These are phyloP conservation scores for Sporothrix dimorphospora DNA, from an alignment of 2,329 filamentous ascomycete genomes.

Conservation along the genomic window DNA sequence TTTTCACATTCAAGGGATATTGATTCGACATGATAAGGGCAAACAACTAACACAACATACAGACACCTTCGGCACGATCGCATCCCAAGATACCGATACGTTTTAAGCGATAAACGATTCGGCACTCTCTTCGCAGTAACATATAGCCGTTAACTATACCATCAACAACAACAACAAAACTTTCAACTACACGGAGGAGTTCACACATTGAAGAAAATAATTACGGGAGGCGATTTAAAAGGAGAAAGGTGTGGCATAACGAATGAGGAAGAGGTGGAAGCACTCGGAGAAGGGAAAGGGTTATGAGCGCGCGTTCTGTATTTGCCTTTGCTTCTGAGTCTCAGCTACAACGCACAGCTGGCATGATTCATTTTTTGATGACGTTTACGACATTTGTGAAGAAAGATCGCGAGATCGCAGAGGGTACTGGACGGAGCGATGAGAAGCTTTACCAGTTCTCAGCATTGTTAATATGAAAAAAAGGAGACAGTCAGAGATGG, in stretches of 20 bases:
- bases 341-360: not conserved
- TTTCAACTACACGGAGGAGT: not conserved
- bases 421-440: not conserved
- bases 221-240: not conserved
- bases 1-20: not conserved
- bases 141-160: not conserved
- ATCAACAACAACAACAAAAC: not conserved
- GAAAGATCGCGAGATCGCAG: constrained; percentile 12
- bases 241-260: not conserved
- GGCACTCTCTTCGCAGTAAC: not conserved
- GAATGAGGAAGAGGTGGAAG: constrained; percentile 9
- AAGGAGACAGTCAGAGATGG: not conserved
- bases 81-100: constrained; percentile 58
- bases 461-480: not conserved
- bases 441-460: not conserved
- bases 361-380: constrained; percentile 12
- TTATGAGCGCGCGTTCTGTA: constrained; percentile 8
- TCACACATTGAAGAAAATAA: not conserved
- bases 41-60: constrained; percentile 9
- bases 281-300: too few relatives aligned
- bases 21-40: constrained; percentile 26
- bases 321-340: not conserved
- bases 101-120: constrained; percentile 43
- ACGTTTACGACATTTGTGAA: constrained; percentile 19
- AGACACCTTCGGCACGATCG: constrained; percentile 59